Evolutionary conservation across 208 protist species (phyloP).

Genomic region (Leishmania amazonensis): DNA sequence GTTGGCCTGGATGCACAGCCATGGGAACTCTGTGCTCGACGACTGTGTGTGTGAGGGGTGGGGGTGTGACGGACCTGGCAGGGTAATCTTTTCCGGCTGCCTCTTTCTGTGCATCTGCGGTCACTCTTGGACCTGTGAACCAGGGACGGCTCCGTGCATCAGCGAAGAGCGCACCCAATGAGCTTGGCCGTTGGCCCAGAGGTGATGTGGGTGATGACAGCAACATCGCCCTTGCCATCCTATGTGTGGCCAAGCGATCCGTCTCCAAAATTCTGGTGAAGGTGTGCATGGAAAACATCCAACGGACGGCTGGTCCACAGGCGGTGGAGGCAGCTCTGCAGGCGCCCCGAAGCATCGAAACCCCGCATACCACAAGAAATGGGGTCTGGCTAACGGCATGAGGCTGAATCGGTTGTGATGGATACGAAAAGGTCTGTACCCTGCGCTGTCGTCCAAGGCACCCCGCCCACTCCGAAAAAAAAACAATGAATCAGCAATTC

Average conservation of each 20-base stretch:
- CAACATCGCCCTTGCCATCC: neutral
- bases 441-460: neutral
- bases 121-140: slow-evolving; percentile 7
- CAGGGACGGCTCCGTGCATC: neutral
- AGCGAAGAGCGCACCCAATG: slow-evolving; percentile 3
- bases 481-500: neutral
- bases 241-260: neutral
- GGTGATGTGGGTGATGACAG: slow-evolving; percentile 2
- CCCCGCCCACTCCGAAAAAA: neutral
- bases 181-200: neutral
- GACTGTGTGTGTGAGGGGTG: slow-evolving; percentile 10
- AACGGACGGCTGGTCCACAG: neutral
- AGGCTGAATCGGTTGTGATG: neutral
- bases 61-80: slow-evolving; percentile 17
- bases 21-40: slow-evolving; percentile 6
- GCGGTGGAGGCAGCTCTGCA: neutral
- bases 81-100: slow-evolving; percentile 25
- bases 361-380: neutral
- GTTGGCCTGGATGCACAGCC: slow-evolving; percentile 9
- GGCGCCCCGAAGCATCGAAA: neutral
- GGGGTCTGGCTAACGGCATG: neutral
- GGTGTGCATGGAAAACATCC: slow-evolving; percentile 9
- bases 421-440: neutral
- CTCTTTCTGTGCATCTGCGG: neutral
- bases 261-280: neutral